phyloP scores from a whole-genome alignment of 2,329 filamentous ascomycete genomes.

The Botrytis fragariae region DNA sequence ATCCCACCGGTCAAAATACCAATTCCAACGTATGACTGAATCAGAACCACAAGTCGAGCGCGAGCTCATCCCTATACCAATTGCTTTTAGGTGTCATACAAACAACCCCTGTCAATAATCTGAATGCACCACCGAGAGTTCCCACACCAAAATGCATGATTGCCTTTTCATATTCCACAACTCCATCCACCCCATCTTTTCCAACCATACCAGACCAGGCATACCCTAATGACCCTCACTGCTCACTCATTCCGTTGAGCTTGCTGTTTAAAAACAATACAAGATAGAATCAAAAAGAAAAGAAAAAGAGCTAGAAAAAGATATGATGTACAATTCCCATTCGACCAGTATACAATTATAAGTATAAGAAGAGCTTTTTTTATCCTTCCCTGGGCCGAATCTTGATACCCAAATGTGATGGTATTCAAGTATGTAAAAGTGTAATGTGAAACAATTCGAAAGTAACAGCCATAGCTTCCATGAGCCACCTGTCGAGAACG shows the following conservation, averaged over 20 bases:
- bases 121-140: not conserved
- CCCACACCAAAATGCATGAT: constrained; percentile 11
- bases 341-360: constrained; percentile 22
- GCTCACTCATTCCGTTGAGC: not conserved
- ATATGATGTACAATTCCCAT: constrained; percentile 19
- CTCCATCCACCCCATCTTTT: constrained; percentile 1
- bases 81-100: constrained; percentile 6
- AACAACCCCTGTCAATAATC: not conserved
- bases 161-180: not conserved
- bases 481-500: constrained; percentile 12
- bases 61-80: constrained; percentile 16
- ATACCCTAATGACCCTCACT: not conserved
- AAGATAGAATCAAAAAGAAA: constrained; percentile 12
- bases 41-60: not conserved
- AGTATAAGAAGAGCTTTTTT: constrained; percentile 16
- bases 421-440: constrained; percentile 17
- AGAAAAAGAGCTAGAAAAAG: constrained; percentile 1
- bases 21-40: constrained; percentile 13
- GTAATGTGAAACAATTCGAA: constrained; percentile 6
- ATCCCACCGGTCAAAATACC: not conserved
- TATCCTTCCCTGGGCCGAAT: constrained; percentile 4
- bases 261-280: constrained; percentile 1
- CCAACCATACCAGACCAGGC: constrained; percentile 1
- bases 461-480: not conserved
- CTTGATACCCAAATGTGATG: constrained; percentile 13